These are phyloP conservation scores for Tetrastigma voinierianum DNA, from an alignment of 164 flowering plant species.

Conservation along the genomic window DNA sequence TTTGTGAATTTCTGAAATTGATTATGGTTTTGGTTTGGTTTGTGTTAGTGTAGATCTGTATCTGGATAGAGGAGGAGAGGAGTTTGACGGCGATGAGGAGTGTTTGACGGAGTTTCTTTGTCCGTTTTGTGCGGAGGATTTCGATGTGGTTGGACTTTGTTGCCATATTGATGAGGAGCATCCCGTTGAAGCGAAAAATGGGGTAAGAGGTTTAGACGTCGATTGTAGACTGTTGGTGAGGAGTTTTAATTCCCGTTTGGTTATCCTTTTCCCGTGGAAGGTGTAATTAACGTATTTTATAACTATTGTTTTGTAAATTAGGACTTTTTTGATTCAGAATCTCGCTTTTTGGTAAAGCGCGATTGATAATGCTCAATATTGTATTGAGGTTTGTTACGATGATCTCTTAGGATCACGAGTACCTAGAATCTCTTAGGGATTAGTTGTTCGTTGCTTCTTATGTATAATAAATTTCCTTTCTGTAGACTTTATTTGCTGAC, in stretches of 20 bases:
- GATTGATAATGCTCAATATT: too few species aligned
- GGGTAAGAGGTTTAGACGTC: conserved; percentile 30
- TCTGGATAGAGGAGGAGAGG: conserved; percentile 27
- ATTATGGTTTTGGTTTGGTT: conserved; percentile 8
- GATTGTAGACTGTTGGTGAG: too few species aligned
- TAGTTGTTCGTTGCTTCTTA: too few species aligned
- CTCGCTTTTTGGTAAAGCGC: too few species aligned
- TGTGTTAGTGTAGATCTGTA: conserved; percentile 30
- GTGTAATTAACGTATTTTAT: background rate
- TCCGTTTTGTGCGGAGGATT: conserved; percentile 66
- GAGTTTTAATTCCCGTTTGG: background rate
- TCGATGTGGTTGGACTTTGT: conserved; percentile 58
- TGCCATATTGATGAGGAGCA: conserved; percentile 73
- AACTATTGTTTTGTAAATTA: too few species aligned
- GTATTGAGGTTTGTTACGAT: too few species aligned
- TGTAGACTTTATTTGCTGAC: too few species aligned
- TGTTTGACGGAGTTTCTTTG: conserved; percentile 42
- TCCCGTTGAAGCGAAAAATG: conserved; percentile 48
- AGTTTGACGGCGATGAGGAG: conserved; percentile 43
- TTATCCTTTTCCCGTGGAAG: background rate
- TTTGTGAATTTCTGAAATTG: background rate
- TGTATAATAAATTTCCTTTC: too few species aligned
- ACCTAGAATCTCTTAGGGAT: too few species aligned
- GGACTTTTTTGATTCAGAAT: too few species aligned
- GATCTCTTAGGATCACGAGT: too few species aligned